Base-by-base conservation (phyloP, 768 basidiomycete species). In the Pisolithus microcarpus region DNA sequence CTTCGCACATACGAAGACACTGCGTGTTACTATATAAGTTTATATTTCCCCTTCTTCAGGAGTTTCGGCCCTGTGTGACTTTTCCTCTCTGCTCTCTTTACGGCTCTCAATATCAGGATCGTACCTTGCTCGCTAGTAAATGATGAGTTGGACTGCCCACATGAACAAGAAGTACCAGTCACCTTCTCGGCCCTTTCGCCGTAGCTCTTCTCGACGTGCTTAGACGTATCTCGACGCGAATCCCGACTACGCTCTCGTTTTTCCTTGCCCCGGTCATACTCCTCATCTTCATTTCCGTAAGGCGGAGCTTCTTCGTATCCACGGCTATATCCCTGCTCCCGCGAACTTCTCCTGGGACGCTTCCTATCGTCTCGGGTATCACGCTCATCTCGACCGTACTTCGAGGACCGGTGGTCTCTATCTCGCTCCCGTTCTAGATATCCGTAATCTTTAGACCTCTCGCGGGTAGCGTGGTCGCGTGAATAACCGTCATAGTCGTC, bases 11-110 rank as follows among this genome's bases (percentile, higher is more conserved):
- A 34, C 34, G 13, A 34, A 5, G 3, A 34, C 5, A 34, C 34
- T 34, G 34, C 34, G 5, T 34, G 13, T 15, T 34, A 34, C 13
- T 34, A 34, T 15, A 15, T 34, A 34, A 15, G 42, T 36, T 76
- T 59, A 91, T 59, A 92, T 92, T 64, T 91, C 89, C 23, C 89
- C 89, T 65, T 92, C 89, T 70, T 92, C 90, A 2, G 89, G 90
- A 40, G 83, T 88, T 63, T 91, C 89, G 37, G 74, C 87, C 44
- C 86, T 62, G 24, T 54, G 75, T 13, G 68, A 69, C 51, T 63
- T 63, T 37, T 68, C 59, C 11, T 70, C 69, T 24, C 61, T 67
- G 53, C 70, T 75, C 40, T 74, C 74, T 55, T 71, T 76, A 19
- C 70, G 62, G 13, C 76, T 75, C 64, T 44, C 72, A 64, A 19